Base-by-base conservation (phyloP, 768 basidiomycete species). In the Omphalotus guepiniiformis region DNA sequence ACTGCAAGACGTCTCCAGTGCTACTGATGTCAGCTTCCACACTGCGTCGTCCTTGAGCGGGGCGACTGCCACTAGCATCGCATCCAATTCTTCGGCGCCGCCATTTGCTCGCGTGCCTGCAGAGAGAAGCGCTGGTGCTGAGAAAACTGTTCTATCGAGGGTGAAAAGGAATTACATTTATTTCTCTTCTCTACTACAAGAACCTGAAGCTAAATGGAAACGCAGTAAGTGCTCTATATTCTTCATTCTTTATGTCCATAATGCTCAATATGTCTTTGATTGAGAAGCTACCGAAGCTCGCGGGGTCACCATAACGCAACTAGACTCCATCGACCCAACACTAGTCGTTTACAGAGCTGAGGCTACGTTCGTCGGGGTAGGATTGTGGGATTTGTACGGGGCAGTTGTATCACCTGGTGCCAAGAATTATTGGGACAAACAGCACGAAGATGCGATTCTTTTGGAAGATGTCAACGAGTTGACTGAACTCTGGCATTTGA, bases 161-260 rank as follows among this genome's bases (percentile, higher is more conserved):
- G 89, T 97, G 18, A 80, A 84, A 58, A 76, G 96, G 50, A 95
- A 90, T 63, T 99, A 99, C 58, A 97, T 98, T 44, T 97, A 98
- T 65, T 98, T 99, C 63, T 94, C 94, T 1, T 96, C 94, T 0
- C 71, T 99, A 39, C 66, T 99, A 40, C 96, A 98, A 64, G 95
- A 98, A 58, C 96, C 96, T 1, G 93, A 97, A 64, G 92, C 93
- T 3, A 99, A 99, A 64, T 99, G 95, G 95, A 83, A 83, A 59
- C 75, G 84, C 59, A 89, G 88, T 91, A 64, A 57, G 84, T 69
- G 18, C 23, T 50, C 50, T n/a, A 54, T 32, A 48, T 43, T 53
- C 42, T 12, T 40, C 32, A 30, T 47, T 32, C 18, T 28, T 21
- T 25, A 30, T 53, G 25, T 50, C 28, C 29, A 9, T 6, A 21